Conservation (phyloP, 139 green algal species). For the Chlorella ohadii region DNA sequence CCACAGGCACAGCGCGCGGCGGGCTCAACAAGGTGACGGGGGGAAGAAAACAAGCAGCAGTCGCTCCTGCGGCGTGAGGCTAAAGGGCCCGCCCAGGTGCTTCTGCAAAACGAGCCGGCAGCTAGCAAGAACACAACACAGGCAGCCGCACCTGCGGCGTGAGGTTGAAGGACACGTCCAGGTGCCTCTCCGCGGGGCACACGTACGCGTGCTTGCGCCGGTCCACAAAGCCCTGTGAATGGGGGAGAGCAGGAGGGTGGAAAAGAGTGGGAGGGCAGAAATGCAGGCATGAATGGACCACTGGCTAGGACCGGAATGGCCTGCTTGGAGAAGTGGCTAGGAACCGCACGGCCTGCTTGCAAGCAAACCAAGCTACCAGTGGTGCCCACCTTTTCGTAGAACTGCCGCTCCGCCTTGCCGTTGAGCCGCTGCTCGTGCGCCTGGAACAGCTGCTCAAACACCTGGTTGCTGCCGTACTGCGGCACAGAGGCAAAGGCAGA, state of each 20-base stretch:
- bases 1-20: not conserved
- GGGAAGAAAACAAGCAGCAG: too few relatives aligned
- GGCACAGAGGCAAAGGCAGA: not conserved
- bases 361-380: not conserved
- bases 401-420: slow-evolving; percentile 3
- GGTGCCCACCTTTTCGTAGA: not conserved
- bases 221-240: slow-evolving; percentile 11
- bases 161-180: slow-evolving; percentile 75
- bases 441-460: slow-evolving; percentile 85
- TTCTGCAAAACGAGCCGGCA: too few relatives aligned
- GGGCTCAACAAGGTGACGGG: not conserved
- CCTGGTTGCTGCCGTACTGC: slow-evolving; percentile 69
- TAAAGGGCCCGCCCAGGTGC: slow-evolving; percentile 73
- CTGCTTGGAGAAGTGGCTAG: too few relatives aligned
- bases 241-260: not conserved
- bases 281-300: not conserved
- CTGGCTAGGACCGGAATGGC: too few relatives aligned
- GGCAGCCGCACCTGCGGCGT: slow-evolving; percentile 35
- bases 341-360: too few relatives aligned
- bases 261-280: too few relatives aligned
- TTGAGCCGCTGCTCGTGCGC: slow-evolving; percentile 71
- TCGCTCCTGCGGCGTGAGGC: slow-evolving; percentile 48
- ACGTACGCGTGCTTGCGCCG: slow-evolving; percentile 43
- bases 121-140: too few relatives aligned
- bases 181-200: slow-evolving; percentile 67